phyloP scores from a whole-genome alignment of 2,329 filamentous ascomycete genomes.

The Epichloe hybrida region DNA sequence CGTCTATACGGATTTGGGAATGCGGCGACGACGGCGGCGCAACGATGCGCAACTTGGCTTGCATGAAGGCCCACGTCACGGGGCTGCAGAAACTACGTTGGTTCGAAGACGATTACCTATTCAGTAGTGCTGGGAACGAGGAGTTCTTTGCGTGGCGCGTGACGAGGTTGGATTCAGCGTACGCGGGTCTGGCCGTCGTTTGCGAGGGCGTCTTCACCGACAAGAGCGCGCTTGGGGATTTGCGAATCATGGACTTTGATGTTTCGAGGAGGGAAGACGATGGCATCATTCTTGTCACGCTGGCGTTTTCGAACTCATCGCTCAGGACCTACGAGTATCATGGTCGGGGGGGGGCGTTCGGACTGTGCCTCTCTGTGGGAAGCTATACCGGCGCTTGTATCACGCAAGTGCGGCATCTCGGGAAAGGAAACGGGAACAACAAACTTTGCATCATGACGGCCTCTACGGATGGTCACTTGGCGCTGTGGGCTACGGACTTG shows the following conservation, averaged over 20 bases:
- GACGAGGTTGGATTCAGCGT: slow-evolving; percentile 34
- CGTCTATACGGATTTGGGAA: slow-evolving; percentile 58
- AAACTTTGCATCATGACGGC: slow-evolving; percentile 44
- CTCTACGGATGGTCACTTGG: slow-evolving; percentile 67
- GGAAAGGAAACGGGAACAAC: slow-evolving; percentile 2
- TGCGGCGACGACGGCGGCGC: slow-evolving; percentile 16
- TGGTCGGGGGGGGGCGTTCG: slow-evolving; percentile 25
- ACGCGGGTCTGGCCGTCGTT: slow-evolving; percentile 38
- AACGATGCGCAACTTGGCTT: slow-evolving; percentile 39
- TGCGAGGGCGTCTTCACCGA: slow-evolving; percentile 43
- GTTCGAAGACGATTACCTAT: slow-evolving; percentile 57
- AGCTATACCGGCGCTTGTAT: slow-evolving; percentile 62
- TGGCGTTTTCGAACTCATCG: slow-evolving; percentile 75
- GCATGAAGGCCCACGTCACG: slow-evolving; percentile 64
- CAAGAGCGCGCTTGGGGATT: slow-evolving; percentile 42
- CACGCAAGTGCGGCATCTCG: slow-evolving; percentile 45
- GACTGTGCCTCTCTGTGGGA: slow-evolving; percentile 33
- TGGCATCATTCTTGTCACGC: slow-evolving; percentile 33
- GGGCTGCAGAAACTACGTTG: slow-evolving; percentile 74
- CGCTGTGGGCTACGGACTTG: slow-evolving; percentile 16
- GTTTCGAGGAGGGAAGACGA: slow-evolving; percentile 20
- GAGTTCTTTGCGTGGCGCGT: slow-evolving; percentile 82
- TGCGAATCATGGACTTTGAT: slow-evolving; percentile 74
- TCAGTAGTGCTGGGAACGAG: slow-evolving; percentile 78
- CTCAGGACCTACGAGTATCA: slow-evolving; percentile 47